Conservation (phyloP, 2,329 filamentous ascomycete species). For the Aspergillus sp. region DNA sequence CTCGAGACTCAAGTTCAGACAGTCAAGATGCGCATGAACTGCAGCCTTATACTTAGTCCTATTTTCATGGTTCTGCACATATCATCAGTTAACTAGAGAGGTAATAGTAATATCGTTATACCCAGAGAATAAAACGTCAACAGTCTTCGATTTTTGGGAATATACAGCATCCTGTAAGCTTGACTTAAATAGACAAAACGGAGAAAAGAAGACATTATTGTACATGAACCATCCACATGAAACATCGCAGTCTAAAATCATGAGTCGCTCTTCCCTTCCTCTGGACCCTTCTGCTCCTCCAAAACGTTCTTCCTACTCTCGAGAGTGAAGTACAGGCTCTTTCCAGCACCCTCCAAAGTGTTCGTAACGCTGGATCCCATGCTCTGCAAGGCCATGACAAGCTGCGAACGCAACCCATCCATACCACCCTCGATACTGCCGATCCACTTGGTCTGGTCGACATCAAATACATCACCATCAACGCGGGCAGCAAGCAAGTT, state of each 20-base stretch:
- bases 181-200: neutral
- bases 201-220: conserved; percentile 19
- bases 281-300: conserved; percentile 52
- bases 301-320: conserved; percentile 75
- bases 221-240: conserved; percentile 23
- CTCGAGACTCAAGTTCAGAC: conserved; percentile 46
- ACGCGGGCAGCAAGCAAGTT: conserved; percentile 79
- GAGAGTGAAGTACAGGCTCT: conserved; percentile 79
- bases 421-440: conserved; percentile 74
- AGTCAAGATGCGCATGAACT: conserved; percentile 11
- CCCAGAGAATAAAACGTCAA: conserved; percentile 1
- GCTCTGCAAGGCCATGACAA: conserved; percentile 73
- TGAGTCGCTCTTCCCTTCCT: conserved; percentile 25
- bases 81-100: neutral
- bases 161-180: conserved; percentile 15
- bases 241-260: conserved; percentile 12
- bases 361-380: conserved; percentile 70
- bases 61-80: neutral
- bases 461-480: conserved; percentile 77
- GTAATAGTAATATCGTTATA: neutral
- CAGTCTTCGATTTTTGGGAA: conserved; percentile 11
- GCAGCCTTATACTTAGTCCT: conserved; percentile 7
- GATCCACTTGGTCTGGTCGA: conserved; percentile 62
- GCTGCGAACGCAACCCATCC: conserved; percentile 70
- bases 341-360: conserved; percentile 71